Evolutionary conservation across 2,329 filamentous ascomycete species (phyloP).

Genomic region (Xylariales sp.): DNA sequence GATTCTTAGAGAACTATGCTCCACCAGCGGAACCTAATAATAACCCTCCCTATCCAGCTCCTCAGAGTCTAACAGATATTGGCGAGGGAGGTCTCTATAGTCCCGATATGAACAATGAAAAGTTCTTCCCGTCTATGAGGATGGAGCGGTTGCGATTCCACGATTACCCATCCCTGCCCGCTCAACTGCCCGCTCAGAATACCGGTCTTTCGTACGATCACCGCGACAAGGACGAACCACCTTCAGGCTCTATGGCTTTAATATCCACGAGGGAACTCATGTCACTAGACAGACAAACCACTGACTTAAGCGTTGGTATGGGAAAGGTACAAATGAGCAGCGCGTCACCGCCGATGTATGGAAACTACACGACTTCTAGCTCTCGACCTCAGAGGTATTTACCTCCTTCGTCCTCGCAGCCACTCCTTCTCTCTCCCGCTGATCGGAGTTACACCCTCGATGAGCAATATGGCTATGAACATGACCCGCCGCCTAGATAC

Average conservation of each 20-base stretch:
- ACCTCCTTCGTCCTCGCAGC: conserved; percentile 51
- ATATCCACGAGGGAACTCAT: conserved; percentile 68
- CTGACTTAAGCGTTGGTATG: conserved; percentile 58
- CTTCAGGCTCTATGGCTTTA: conserved; percentile 56
- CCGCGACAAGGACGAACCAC: conserved; percentile 52
- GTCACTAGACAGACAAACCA: conserved; percentile 54
- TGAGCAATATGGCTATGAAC: conserved; percentile 40
- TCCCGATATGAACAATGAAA: conserved; percentile 54
- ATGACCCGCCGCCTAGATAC: conserved; percentile 56
- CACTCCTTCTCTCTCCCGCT: conserved; percentile 52
- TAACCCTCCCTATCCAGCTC: conserved; percentile 46
- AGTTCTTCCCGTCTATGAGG: conserved; percentile 55
- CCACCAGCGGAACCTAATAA: conserved; percentile 49
- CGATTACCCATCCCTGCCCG: conserved; percentile 40
- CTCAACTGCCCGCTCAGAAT: conserved; percentile 39
- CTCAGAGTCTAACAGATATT: conserved; percentile 39
- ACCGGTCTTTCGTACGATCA: conserved; percentile 52
- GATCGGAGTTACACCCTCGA: conserved; percentile 40
- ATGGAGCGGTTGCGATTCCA: conserved; percentile 53
- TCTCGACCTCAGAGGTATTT: conserved; percentile 52
- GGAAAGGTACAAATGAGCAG: conserved; percentile 56
- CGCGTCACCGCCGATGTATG: conserved; percentile 35
- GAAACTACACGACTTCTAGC: conserved; percentile 53
- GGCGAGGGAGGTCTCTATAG: conserved; percentile 53
- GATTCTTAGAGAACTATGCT: conserved; percentile 59